These are phyloP conservation scores for Saturnispora zaruensis DNA, from an alignment of 805 yeast species.

Conservation along the genomic window DNA sequence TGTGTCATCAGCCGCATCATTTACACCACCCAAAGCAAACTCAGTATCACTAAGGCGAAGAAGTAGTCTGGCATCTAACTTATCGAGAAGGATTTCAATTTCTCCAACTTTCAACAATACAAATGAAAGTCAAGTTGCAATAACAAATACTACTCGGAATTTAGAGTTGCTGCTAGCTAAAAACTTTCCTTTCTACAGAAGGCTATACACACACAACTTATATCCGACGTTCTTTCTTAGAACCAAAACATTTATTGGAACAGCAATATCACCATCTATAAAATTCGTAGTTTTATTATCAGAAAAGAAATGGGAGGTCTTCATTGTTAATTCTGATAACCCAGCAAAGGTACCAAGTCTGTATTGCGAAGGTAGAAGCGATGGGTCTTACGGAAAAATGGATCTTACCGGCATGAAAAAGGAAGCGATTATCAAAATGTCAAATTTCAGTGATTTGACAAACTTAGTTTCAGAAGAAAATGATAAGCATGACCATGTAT, in stretches of 20 bases:
- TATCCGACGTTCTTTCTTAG: constrained; percentile 41
- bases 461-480: not conserved
- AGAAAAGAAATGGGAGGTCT: constrained; percentile 69
- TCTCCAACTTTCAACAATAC: constrained; percentile 16
- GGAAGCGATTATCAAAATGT: constrained; percentile 18
- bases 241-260: constrained; percentile 41
- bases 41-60: not conserved
- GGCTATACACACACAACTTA: constrained; percentile 44
- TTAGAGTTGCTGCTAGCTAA: constrained; percentile 64
- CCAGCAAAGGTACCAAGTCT: constrained; percentile 45
- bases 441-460: constrained; percentile 20
- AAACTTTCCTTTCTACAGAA: constrained; percentile 78
- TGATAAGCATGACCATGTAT: constrained; percentile 22
- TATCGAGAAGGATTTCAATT: constrained; percentile 17
- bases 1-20: not conserved
- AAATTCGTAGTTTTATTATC: constrained; percentile 57
- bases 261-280: constrained; percentile 57
- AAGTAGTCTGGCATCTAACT: constrained; percentile 12
- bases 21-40: not conserved
- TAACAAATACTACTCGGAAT: constrained; percentile 6
- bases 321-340: constrained; percentile 36
- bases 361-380: constrained; percentile 57
- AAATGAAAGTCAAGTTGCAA: constrained; percentile 3
- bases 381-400: constrained; percentile 56
- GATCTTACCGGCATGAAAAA: constrained; percentile 5